phyloP scores from a whole-genome alignment of 2,329 filamentous ascomycete species.

The Neonectria faginata region DNA sequence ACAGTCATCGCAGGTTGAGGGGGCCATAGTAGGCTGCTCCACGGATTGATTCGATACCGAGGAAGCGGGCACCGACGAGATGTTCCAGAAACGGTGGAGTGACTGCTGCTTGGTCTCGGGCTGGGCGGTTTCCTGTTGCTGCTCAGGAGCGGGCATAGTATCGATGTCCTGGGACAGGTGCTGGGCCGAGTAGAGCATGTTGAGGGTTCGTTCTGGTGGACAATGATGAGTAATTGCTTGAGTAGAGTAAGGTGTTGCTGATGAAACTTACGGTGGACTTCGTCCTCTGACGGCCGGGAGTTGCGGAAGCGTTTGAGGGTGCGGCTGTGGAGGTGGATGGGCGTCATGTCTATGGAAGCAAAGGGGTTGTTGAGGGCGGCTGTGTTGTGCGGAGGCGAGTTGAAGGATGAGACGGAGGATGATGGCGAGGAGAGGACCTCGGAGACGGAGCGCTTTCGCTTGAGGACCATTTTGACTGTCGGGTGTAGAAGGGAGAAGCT shows the following conservation, averaged over 20 bases:
- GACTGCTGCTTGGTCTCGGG: constrained; percentile 58
- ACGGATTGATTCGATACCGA: constrained; percentile 41
- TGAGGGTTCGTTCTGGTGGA: constrained; percentile 65
- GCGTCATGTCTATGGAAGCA: constrained; percentile 50
- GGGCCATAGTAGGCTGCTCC: constrained; percentile 28
- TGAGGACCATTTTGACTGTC: constrained; percentile 57
- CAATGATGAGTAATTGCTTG: constrained; percentile 32
- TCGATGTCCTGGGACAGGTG: constrained; percentile 43
- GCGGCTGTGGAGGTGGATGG: constrained; percentile 63
- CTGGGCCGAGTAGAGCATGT: constrained; percentile 69
- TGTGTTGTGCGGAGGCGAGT: constrained; percentile 49
- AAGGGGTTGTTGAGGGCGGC: constrained; percentile 48
- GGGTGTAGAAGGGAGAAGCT: neutral
- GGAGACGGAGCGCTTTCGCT: constrained; percentile 73
- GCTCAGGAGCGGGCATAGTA: constrained; percentile 7
- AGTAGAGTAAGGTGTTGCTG: neutral
- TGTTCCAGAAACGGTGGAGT: constrained; percentile 72
- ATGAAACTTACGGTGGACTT: constrained; percentile 64
- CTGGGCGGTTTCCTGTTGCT: constrained; percentile 16
- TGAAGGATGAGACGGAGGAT: constrained; percentile 56
- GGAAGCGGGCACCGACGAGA: constrained; percentile 55
- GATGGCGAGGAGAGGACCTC: constrained; percentile 63
- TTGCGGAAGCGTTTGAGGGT: constrained; percentile 72
- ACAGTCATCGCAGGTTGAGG: constrained; percentile 67
- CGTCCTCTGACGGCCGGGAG: constrained; percentile 66